Evolutionary conservation across 225 moss, liverwort and hornwort species (phyloP).

Genomic region (Marchantia paleacea): DNA sequence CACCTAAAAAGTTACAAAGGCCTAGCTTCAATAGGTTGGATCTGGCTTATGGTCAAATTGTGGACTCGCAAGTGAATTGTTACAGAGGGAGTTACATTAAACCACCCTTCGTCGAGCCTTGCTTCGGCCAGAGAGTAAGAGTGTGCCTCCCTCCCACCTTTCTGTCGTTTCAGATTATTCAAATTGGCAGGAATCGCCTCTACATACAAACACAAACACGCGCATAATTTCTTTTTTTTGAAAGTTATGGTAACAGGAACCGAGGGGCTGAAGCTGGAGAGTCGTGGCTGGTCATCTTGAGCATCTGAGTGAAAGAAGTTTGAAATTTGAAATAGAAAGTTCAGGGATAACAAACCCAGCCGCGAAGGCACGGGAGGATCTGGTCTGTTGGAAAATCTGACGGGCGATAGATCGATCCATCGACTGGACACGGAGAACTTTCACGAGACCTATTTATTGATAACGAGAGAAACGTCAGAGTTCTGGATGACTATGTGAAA

Average conservation of each 20-base stretch:
- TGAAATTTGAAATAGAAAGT: background rate
- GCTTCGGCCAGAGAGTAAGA: background rate
- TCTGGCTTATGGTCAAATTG: conserved; percentile 6
- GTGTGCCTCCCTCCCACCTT: background rate
- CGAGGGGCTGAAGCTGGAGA: background rate
- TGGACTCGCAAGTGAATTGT: background rate
- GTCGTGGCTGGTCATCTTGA: no score
- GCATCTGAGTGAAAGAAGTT: background rate
- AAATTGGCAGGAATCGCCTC: background rate
- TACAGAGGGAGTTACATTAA: no score
- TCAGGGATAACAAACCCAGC: no score
- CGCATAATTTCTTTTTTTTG: background rate
- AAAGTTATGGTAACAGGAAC: no score
- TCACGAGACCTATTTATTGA: no score
- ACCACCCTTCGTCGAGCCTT: no score
- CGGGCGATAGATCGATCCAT: no score
- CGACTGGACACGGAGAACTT: no score
- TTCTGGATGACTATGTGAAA: no score
- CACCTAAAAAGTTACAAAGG: conserved; percentile 9
- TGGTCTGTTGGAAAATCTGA: no score
- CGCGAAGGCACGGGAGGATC: no score
- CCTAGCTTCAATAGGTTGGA: conserved; percentile 16
- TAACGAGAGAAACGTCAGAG: no score
- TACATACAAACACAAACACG: background rate
- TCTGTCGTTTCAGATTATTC: background rate